phyloP scores from a whole-genome alignment of 345 rosid species.

The Arabis hirsuta region DNA sequence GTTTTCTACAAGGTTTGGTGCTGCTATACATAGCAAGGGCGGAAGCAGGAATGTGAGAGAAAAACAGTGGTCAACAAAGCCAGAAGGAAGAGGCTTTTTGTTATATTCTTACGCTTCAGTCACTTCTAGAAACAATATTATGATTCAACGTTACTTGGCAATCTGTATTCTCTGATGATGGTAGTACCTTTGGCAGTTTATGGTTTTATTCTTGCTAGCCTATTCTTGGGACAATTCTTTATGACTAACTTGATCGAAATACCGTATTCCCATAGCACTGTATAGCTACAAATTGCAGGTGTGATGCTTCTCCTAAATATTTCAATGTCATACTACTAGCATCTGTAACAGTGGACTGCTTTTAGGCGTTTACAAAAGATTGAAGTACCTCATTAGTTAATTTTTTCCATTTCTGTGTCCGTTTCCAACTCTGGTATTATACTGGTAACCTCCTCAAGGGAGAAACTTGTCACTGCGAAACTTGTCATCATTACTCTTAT shows the following conservation, averaged over 20 bases:
- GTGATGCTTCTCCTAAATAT: not conserved
- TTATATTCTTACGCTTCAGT: too few relatives aligned
- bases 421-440: slow-evolving; percentile 78
- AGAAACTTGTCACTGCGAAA: slow-evolving; percentile 70
- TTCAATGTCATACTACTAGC: too few relatives aligned
- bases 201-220: slow-evolving; percentile 11
- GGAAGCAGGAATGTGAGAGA: too few relatives aligned
- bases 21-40: too few relatives aligned
- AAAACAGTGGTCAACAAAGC: too few relatives aligned
- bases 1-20: too few relatives aligned
- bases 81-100: too few relatives aligned
- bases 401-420: slow-evolving; percentile 32
- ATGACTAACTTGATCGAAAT: slow-evolving; percentile 7
- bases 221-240: not conserved
- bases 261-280: slow-evolving; percentile 10
- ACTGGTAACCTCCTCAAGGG: slow-evolving; percentile 66
- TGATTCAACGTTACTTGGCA: slow-evolving; percentile 1
- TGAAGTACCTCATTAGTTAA: too few relatives aligned
- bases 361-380: too few relatives aligned
- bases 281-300: slow-evolving; percentile 28
- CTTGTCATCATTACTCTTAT: slow-evolving; percentile 74
- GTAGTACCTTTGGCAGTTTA: slow-evolving; percentile 13
- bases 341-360: too few relatives aligned
- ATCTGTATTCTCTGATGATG: slow-evolving; percentile 20
- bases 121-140: slow-evolving; percentile 8